phyloP scores from a whole-genome alignment of 2,329 filamentous ascomycete genomes.

The Epichloe festucae region DNA sequence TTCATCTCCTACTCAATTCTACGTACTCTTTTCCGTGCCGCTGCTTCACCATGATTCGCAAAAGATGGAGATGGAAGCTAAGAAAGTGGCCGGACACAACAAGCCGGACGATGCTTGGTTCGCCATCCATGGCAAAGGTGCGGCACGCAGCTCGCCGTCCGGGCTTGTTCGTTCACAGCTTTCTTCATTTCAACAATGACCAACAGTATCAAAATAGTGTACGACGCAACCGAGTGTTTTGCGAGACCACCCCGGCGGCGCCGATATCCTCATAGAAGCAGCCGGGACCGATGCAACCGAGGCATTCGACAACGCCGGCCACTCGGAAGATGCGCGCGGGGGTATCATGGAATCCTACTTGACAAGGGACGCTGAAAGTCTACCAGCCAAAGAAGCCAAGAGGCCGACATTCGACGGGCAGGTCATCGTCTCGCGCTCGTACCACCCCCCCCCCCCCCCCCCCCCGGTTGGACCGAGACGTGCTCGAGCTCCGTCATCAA shows the following conservation, averaged over 20 bases:
- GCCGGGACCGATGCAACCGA: constrained; percentile 67
- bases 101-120: too few relatives aligned
- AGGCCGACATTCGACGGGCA: constrained; percentile 30
- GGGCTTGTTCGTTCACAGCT: too few relatives aligned
- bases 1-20: too few relatives aligned
- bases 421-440: constrained; percentile 32
- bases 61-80: too few relatives aligned
- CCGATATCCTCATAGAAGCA: constrained; percentile 65
- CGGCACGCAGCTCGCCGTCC: too few relatives aligned
- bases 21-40: too few relatives aligned
- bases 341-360: constrained; percentile 23
- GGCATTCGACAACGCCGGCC: constrained; percentile 72
- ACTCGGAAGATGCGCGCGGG: constrained; percentile 49
- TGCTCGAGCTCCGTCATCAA: constrained; percentile 37
- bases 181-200: too few relatives aligned
- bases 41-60: too few relatives aligned
- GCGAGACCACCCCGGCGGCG: constrained; percentile 56
- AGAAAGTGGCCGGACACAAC: too few relatives aligned
- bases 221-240: constrained; percentile 43
- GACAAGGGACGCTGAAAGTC: constrained; percentile 25
- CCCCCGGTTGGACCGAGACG: constrained; percentile 25
- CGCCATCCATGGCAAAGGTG: too few relatives aligned
- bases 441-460: constrained; percentile 29
- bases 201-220: constrained; percentile 12
- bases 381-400: constrained; percentile 9